phyloP scores from a whole-genome alignment of 306 rosid genomes.

The Trifolium pratense region DNA sequence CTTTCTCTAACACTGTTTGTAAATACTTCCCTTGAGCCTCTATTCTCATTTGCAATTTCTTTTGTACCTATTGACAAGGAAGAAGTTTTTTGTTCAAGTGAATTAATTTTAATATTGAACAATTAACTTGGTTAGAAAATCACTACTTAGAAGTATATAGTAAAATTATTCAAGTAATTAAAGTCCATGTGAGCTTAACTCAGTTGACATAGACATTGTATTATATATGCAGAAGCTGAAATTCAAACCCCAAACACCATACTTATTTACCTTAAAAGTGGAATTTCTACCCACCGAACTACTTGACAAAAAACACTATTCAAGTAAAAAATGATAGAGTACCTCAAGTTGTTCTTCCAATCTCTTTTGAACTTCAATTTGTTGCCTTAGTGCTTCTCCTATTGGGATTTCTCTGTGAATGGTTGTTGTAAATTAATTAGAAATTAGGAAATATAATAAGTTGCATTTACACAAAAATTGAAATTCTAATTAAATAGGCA shows the following conservation, averaged over 20 bases:
- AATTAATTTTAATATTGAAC: not conserved
- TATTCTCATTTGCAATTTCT: slow-evolving; percentile 67
- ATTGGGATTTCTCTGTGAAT: slow-evolving; percentile 64
- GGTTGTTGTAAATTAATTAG: slow-evolving; percentile 30
- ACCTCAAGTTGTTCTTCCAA: slow-evolving; percentile 93
- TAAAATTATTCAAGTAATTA: too few relatives aligned
- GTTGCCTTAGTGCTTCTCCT: slow-evolving; percentile 66
- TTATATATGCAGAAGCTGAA: too few relatives aligned
- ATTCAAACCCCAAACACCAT: too few relatives aligned
- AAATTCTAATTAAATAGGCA: not conserved
- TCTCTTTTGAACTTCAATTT: slow-evolving; percentile 77
- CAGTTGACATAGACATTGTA: too few relatives aligned
- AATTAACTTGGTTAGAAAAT: not conserved
- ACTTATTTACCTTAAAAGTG: too few relatives aligned
- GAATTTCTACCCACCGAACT: too few relatives aligned
- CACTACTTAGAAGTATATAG: not conserved
- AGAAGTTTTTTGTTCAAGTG: not conserved
- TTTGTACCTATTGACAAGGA: slow-evolving; percentile 62
- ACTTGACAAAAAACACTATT: too few relatives aligned
- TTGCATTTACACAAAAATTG: slow-evolving; percentile 12
- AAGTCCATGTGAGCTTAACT: too few relatives aligned
- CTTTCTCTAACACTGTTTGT: slow-evolving; percentile 81
- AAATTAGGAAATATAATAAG: slow-evolving; percentile 13
- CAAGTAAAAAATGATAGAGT: slow-evolving; percentile 26
- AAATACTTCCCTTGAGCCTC: slow-evolving; percentile 93